Base-by-base conservation (phyloP, 192 early-diverging fungal species). In the Entomortierella parvispora region DNA sequence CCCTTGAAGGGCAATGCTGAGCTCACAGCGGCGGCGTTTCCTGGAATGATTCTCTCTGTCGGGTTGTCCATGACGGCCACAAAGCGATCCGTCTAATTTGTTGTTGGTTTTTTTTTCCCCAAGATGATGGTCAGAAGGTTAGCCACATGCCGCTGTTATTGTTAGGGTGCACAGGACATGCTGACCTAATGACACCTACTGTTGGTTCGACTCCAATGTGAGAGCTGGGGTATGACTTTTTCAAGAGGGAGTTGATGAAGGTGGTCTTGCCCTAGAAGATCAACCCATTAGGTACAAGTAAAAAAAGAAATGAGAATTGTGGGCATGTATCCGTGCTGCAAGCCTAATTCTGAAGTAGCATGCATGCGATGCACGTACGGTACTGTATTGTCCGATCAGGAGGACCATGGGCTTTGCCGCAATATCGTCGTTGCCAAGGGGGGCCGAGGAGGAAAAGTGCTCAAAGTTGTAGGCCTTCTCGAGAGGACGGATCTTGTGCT, bases 371-470 rank as follows among this genome's bases (percentile, higher is more conserved):
- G n/a, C n/a, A 56, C 71, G 33, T 80, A 84, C 83, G 10, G 91
- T 93, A 11, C 88, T 90, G 71, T 95, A 95, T 77, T 93, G 93
- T 23, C 93, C 93, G 63, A 95, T 83, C 26, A 95, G 81, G 26
- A 95, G 71, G 3, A 95, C 89, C 82, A 94, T 92, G 6, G 93
- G 93, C 78, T 93, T 91, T n/a, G 93, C 90, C 23, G 81, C 85
- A 62, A 94, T 90, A 69, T 94, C 93, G 65, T 90, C 88, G 50
- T 90, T 83, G 6, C 90, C 90, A 33, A 92, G 62, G 12, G 91
- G 89, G 28, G 89, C 84, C 23, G 92, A 91, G 52, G 90, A 87
- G 48, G 91, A 91, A 31, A 79, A 81, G 67, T 86, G 88, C 74
- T 90, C 89, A 66, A 89, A 92, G 65, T 86, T 87, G 75, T 90